Conservation (phyloP, 2,329 filamentous ascomycete genomes). For the Fusarium sarcochroum region DNA sequence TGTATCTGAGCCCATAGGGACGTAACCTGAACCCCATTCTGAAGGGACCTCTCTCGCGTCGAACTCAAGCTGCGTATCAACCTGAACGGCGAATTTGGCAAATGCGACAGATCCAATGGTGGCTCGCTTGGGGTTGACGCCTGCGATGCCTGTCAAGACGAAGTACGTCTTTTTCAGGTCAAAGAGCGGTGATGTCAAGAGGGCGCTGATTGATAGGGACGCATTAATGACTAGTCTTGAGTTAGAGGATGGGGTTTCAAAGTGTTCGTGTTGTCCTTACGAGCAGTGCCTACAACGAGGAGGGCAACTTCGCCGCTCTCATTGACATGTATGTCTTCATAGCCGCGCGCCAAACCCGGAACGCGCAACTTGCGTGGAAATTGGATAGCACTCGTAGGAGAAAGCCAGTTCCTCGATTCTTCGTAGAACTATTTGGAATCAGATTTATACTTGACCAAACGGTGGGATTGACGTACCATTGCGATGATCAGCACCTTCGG, state of each 20-base stretch:
- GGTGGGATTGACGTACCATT: constrained; percentile 1
- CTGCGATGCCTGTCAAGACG: constrained; percentile 39
- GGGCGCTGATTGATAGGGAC: constrained; percentile 28
- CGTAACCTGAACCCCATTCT: constrained; percentile 36
- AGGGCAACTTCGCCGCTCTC: constrained; percentile 20
- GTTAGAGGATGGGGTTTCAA: neutral
- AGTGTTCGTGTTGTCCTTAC: neutral
- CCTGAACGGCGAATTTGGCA: constrained; percentile 42
- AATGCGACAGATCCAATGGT: constrained; percentile 41
- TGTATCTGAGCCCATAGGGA: constrained; percentile 33
- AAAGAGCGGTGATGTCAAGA: constrained; percentile 30
- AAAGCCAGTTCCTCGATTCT: constrained; percentile 32
- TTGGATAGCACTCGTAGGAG: constrained; percentile 11
- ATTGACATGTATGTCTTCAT: constrained; percentile 26
- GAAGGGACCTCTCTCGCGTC: constrained; percentile 37
- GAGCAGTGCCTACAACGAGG: constrained; percentile 31
- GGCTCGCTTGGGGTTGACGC: constrained; percentile 38
- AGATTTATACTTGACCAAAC: accelerated
- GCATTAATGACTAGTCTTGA: constrained; percentile 23
- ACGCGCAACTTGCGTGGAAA: constrained; percentile 27
- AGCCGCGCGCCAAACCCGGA: constrained; percentile 31
- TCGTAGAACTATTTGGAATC: constrained; percentile 14
- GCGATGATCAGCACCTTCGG: constrained; percentile 35
- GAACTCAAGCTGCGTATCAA: constrained; percentile 36
- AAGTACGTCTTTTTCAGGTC: constrained; percentile 39